Base-by-base conservation (phyloP, 2,329 filamentous ascomycete genomes). In the Claviceps cyperi region DNA sequence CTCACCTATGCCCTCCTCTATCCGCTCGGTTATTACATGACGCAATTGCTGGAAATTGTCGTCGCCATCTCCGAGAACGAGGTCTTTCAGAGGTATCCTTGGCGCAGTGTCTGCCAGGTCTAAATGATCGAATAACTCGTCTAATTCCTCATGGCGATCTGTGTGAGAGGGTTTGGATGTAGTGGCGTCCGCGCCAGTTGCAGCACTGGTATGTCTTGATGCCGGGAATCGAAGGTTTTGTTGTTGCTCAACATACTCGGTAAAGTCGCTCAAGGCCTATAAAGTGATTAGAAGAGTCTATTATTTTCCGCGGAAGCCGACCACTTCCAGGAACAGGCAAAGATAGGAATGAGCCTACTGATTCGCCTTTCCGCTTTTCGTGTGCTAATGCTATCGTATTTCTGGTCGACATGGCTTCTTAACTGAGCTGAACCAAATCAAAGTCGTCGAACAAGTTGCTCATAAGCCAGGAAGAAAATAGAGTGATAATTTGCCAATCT, bases 201-300 rank as follows among this genome's bases (percentile, higher is more conserved):
- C 55, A 60, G 51, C 48, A 3, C 60, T 50, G 15, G 58, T n/a
- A 19, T 53, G 50, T 36, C 61, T 57, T 37, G 69, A 61, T 43
- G 62, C 63, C 1, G 77, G 77, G 58, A 80, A 82, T 51, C 85
- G 82, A 47, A 83, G 68, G 14, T 82, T 81, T 66, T 97, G 92
- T 65, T 97, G 90, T 64, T 89, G 85, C 66, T 97, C 89, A 56
- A 96, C 92, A 61, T 96, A 97, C 61, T 98, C 92, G 66, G 90
- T 89, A 64, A 98, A 98, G 60, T 97, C 92, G 71, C 86, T 92
- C 50, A 98, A 76, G 13, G 91, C 90, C 76, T 57, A 38, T 37
- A 19, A 19, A 28, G 28, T 11, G 32, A 54, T 57, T 17, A 54
- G 50, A 50, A 5, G 32, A n/a, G 15, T 15, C 9, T 19, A 3